These are phyloP conservation scores for Bruguiera sexangula DNA, from an alignment of 345 rosid genomes.

Conservation along the genomic window DNA sequence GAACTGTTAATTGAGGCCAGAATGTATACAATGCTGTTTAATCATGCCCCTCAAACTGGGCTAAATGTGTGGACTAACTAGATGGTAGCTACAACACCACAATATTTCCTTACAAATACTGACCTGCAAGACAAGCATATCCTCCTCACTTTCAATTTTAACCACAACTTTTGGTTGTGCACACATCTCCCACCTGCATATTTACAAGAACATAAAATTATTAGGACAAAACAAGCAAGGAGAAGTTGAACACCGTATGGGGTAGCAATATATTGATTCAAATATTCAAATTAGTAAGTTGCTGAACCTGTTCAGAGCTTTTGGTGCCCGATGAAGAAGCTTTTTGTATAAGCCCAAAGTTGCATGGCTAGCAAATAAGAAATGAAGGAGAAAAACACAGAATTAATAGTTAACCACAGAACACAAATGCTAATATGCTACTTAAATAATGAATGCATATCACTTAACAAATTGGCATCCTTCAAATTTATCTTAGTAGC, in stretches of 20 bases:
- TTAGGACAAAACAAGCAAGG: neutral
- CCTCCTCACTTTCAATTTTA: constrained; percentile 87
- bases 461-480: too few relatives aligned
- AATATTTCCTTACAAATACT: constrained; percentile 30
- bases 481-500: too few relatives aligned
- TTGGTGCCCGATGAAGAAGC: constrained; percentile 74
- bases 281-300: neutral
- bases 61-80: too few relatives aligned
- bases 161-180: constrained; percentile 97
- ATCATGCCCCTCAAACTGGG: too few relatives aligned
- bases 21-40: too few relatives aligned
- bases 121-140: constrained; percentile 86
- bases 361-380: constrained; percentile 66
- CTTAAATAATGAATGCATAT: too few relatives aligned
- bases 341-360: constrained; percentile 90
- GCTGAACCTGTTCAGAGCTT: constrained; percentile 67
- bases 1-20: too few relatives aligned
- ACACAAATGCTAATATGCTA: too few relatives aligned
- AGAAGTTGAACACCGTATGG: neutral
- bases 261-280: neutral
- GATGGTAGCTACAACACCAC: neutral
- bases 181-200: constrained; percentile 87
- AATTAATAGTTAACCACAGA: constrained; percentile 2
- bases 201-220: constrained; percentile 5
- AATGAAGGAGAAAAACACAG: constrained; percentile 8